phyloP scores from a whole-genome alignment of 1,284 basidiomycete species.

The Mycena sp. region DNA sequence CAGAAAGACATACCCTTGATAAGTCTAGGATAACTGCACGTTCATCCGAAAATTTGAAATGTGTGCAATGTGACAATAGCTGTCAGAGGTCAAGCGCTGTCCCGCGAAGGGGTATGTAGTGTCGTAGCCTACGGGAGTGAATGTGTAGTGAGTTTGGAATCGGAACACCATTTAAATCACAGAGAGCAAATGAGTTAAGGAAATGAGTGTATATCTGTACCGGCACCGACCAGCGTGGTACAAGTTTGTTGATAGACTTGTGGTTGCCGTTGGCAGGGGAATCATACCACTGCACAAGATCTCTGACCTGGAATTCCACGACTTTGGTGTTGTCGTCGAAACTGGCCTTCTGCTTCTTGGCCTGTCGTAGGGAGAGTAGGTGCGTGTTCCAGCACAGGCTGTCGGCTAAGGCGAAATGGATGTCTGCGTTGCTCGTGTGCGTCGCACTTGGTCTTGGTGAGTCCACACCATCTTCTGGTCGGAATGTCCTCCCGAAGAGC shows the following conservation, averaged over 20 bases:
- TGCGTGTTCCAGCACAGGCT: not conserved
- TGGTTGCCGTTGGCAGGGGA: constrained; percentile 6
- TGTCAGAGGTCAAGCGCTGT: not conserved
- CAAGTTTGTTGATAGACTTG: constrained; percentile 9
- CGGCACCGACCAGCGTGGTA: constrained; percentile 17
- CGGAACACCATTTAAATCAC: constrained; percentile 10
- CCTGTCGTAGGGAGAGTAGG: constrained; percentile 1
- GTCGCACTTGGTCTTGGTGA: not conserved
- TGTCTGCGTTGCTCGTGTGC: not conserved
- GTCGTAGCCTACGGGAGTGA: constrained; percentile 10
- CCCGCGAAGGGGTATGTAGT: not conserved
- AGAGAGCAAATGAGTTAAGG: constrained; percentile 21
- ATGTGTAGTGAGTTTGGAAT: constrained; percentile 6
- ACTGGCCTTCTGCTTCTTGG: not conserved
- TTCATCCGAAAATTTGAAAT: too few species aligned
- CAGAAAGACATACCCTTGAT: too few species aligned
- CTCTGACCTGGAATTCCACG: constrained; percentile 14
- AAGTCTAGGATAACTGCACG: too few species aligned
- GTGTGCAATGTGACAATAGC: too few species aligned
- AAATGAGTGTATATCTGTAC: constrained; percentile 14
- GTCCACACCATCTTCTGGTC: not conserved
- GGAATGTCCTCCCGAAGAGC: constrained; percentile 10
- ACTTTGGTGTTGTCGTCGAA: not conserved
- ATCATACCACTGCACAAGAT: constrained; percentile 22
- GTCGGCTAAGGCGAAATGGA: constrained; percentile 12